These are phyloP conservation scores for Nowakowskiella sp. DNA, from an alignment of 192 early-diverging fungal genomes.

Conservation along the genomic window DNA sequence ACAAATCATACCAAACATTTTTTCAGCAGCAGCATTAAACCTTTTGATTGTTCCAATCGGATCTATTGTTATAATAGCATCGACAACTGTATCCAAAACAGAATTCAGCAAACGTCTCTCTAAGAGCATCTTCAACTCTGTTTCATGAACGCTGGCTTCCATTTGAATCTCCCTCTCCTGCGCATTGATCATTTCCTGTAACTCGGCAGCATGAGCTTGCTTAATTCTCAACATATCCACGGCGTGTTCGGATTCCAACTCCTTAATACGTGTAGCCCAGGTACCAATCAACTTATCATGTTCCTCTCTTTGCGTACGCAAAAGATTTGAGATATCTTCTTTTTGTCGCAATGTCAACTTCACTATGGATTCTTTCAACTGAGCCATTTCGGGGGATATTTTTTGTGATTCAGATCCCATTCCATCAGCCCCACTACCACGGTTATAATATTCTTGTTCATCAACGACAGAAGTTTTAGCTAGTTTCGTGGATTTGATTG, in stretches of 20 bases:
- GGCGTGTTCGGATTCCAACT: slow-evolving; percentile 9
- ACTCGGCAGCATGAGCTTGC: slow-evolving; percentile 9
- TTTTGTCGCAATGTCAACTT: too few relatives aligned
- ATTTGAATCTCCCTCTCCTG: slow-evolving; percentile 17
- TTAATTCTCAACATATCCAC: slow-evolving; percentile 4
- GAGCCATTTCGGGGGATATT: too few relatives aligned
- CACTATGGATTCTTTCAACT: too few relatives aligned
- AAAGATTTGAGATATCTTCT: too few relatives aligned
- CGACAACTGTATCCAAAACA: slow-evolving; percentile 8
- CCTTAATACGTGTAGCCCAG: too few relatives aligned
- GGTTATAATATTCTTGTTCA: too few relatives aligned
- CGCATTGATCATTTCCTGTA: slow-evolving; percentile 7
- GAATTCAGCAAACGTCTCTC: slow-evolving; percentile 12
- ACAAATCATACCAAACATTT: slow-evolving; percentile 20
- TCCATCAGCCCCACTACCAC: too few relatives aligned
- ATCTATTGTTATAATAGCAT: slow-evolving; percentile 19
- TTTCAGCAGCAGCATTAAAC: slow-evolving; percentile 18
- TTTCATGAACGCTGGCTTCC: slow-evolving; percentile 9
- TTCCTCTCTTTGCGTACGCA: too few relatives aligned
- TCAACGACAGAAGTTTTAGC: too few relatives aligned
- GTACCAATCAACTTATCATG: too few relatives aligned
- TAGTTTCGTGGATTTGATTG: too few relatives aligned
- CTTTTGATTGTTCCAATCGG: slow-evolving; percentile 3
- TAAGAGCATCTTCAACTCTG: slow-evolving; percentile 14
- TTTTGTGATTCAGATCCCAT: too few relatives aligned